Conservation (phyloP, 768 basidiomycete genomes). For the Daedaleopsis nitida region DNA sequence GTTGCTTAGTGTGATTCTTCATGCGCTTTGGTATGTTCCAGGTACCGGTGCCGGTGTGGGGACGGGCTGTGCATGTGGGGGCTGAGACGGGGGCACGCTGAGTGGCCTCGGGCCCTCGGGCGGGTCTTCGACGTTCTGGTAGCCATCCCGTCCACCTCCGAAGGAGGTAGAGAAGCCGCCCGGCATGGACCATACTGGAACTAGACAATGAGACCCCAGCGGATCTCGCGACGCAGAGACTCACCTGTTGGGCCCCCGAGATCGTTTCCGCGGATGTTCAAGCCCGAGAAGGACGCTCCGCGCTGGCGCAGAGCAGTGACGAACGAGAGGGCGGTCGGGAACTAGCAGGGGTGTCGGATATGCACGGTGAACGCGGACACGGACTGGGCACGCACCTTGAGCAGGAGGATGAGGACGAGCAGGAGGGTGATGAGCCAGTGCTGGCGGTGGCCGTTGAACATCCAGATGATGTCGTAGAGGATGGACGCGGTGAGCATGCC, state of each 20-base stretch:
- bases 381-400: conserved; percentile 35
- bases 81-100: conserved; percentile 23
- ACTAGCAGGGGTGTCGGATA: conserved; percentile 20
- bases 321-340: conserved; percentile 40
- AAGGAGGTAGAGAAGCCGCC: conserved; percentile 39
- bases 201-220: neutral
- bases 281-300: conserved; percentile 35
- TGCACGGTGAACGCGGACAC: neutral
- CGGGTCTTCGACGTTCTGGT: conserved; percentile 39
- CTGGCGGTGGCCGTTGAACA: conserved; percentile 52
- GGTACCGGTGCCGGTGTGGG: conserved; percentile 21
- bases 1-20: neutral
- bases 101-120: conserved; percentile 27
- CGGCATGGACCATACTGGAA: conserved; percentile 46
- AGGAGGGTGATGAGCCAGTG: conserved; percentile 57
- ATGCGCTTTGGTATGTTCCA: conserved; percentile 37
- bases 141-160: conserved; percentile 33
- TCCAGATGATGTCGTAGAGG: conserved; percentile 74
- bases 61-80: conserved; percentile 22
- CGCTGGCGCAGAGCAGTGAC: conserved; percentile 36
- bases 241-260: conserved; percentile 37
- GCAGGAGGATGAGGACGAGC: conserved; percentile 39
- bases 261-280: conserved; percentile 36
- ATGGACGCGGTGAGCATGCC: conserved; percentile 61
- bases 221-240: neutral